Percentiles rank a stretch among this genome's conserved stretches.
These are phyloP conservation scores for Sclerotinia subarctica DNA, from an alignment of 2,329 filamentous ascomycete genomes.

Conservation along the genomic window DNA sequence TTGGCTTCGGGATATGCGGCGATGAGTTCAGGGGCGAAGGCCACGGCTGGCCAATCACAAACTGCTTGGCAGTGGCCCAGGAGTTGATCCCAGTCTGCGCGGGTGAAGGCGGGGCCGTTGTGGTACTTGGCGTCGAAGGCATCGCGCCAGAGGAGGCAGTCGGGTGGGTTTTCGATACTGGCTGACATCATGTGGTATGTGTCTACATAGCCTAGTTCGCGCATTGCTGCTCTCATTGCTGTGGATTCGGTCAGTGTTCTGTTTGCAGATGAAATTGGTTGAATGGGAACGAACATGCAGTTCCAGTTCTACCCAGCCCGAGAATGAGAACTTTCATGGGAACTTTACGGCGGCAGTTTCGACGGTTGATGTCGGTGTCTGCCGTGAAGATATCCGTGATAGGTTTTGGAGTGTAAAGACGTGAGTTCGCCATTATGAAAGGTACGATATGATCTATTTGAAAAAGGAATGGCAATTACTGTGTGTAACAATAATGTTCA, in stretches of 20 bases:
- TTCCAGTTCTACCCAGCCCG: slow-evolving; percentile 67
- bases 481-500: neutral
- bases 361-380: slow-evolving; percentile 66
- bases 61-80: slow-evolving; percentile 52
- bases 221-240: slow-evolving; percentile 64
- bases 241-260: neutral
- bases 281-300: slow-evolving; percentile 53
- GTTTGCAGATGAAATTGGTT: neutral
- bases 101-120: slow-evolving; percentile 57
- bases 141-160: slow-evolving; percentile 66
- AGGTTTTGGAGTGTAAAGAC: slow-evolving; percentile 42
- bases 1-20: slow-evolving; percentile 28
- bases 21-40: slow-evolving; percentile 36
- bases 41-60: slow-evolving; percentile 30
- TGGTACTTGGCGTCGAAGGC: slow-evolving; percentile 62
- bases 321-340: slow-evolving; percentile 72
- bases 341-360: slow-evolving; percentile 61
- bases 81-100: slow-evolving; percentile 67
- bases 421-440: slow-evolving; percentile 26
- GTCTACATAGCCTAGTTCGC: slow-evolving; percentile 63
- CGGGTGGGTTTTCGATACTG: slow-evolving; percentile 64
- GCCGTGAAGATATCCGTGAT: slow-evolving; percentile 59
- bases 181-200: slow-evolving; percentile 74
- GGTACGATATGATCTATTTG: neutral
- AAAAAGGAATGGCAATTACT: neutral